Evolutionary conservation across 768 basidiomycete species (phyloP).

Genomic region (Agrocybe pediades): DNA sequence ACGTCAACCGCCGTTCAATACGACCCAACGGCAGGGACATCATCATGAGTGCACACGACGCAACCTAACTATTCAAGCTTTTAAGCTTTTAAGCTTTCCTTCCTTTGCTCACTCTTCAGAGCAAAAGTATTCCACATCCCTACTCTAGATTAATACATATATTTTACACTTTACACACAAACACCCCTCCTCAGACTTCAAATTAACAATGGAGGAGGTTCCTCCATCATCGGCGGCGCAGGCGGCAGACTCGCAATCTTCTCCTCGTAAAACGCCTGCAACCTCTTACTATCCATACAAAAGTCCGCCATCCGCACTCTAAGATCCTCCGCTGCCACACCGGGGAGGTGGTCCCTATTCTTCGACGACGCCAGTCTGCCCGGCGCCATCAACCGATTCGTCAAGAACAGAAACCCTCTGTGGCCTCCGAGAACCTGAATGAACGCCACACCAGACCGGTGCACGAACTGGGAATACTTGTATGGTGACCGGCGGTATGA

Average conservation of each 20-base stretch:
- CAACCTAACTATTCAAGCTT: too few species aligned
- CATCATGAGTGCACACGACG: slow-evolving; percentile 63
- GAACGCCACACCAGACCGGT: slow-evolving; percentile 87
- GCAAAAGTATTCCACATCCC: slow-evolving; percentile 10
- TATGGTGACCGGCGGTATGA: slow-evolving; percentile 82
- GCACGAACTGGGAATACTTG: slow-evolving; percentile 89
- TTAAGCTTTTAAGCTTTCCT: too few species aligned
- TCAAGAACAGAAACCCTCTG: slow-evolving; percentile 86
- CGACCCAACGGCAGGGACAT: slow-evolving; percentile 74
- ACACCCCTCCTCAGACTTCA: too few species aligned
- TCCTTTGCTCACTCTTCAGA: not conserved
- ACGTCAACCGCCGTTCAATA: slow-evolving; percentile 62
- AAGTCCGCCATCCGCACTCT: slow-evolving; percentile 61
- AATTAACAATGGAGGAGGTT: slow-evolving; percentile 55
- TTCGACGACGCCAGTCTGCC: slow-evolving; percentile 60
- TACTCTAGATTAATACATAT: slow-evolving; percentile 10
- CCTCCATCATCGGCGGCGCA: slow-evolving; percentile 38
- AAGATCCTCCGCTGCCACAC: slow-evolving; percentile 62
- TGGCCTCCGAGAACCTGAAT: slow-evolving; percentile 82
- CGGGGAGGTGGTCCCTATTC: slow-evolving; percentile 56
- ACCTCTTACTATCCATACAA: slow-evolving; percentile 55
- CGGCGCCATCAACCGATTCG: slow-evolving; percentile 81
- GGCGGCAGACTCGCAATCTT: slow-evolving; percentile 55
- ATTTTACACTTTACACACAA: not conserved
- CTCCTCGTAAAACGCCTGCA: slow-evolving; percentile 75